Evolutionary conservation across 1,139 yeast genomes (phyloP).

Genomic region (Kodamaea suecica): DNA sequence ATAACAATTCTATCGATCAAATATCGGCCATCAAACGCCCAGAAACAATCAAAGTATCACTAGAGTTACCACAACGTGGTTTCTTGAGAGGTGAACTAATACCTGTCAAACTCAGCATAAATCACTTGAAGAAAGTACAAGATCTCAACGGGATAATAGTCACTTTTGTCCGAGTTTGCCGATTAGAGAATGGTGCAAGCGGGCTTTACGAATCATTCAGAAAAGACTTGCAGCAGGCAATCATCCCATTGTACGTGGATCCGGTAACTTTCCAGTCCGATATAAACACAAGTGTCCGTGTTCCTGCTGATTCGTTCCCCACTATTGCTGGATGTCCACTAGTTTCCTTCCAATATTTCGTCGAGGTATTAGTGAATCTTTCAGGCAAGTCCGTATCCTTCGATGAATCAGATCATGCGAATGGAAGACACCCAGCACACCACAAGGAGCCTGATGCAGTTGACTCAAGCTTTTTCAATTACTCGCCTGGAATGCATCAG

Average conservation of each 20-base stretch:
- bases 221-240: constrained; percentile 76
- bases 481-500: constrained; percentile 18
- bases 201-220: constrained; percentile 72
- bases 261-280: constrained; percentile 59
- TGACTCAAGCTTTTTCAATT: constrained; percentile 10
- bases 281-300: constrained; percentile 59
- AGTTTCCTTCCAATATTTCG: constrained; percentile 79
- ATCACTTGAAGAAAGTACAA: constrained; percentile 68
- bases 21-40: constrained; percentile 14
- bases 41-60: constrained; percentile 48
- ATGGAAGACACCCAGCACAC: constrained; percentile 3
- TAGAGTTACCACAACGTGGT: constrained; percentile 66
- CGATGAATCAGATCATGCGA: constrained; percentile 26
- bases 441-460: constrained; percentile 3
- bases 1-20: background rate
- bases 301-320: constrained; percentile 86
- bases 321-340: constrained; percentile 72
- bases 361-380: constrained; percentile 77
- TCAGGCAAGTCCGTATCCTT: constrained; percentile 39
- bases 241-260: constrained; percentile 77
- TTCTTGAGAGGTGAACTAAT: constrained; percentile 74
- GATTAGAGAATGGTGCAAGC: constrained; percentile 67
- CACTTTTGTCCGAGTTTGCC: constrained; percentile 76
- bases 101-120: constrained; percentile 63
- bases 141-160: constrained; percentile 76